phyloP scores from a whole-genome alignment of 2,329 filamentous ascomycete genomes.

The Sporothrix humicola region DNA sequence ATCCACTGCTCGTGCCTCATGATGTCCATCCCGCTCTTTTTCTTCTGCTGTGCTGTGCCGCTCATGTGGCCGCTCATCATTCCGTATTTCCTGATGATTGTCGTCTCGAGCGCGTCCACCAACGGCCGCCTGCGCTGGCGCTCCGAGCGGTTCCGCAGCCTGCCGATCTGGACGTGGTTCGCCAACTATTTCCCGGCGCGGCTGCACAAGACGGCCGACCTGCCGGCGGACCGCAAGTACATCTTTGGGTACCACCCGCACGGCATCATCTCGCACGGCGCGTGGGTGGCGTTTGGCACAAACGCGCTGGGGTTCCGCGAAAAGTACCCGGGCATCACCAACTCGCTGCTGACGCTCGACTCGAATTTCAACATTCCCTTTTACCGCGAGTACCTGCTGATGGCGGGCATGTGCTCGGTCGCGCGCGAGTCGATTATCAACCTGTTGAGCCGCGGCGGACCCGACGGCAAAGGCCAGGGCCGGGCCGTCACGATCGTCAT shows the following conservation, averaged over 20 bases:
- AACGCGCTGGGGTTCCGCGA: conserved; percentile 86
- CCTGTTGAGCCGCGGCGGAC: conserved; percentile 77
- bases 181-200: conserved; percentile 90
- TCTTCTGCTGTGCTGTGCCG: conserved; percentile 88
- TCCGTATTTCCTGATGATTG: conserved; percentile 81
- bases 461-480: conserved; percentile 82
- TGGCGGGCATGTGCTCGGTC: conserved; percentile 85
- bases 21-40: conserved; percentile 78
- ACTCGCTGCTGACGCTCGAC: conserved; percentile 91
- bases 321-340: conserved; percentile 93
- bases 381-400: conserved; percentile 91
- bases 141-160: conserved; percentile 73
- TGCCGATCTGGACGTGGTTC: conserved; percentile 84
- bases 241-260: conserved; percentile 98
- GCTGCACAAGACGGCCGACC: conserved; percentile 80
- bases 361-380: conserved; percentile 93
- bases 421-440: conserved; percentile 93
- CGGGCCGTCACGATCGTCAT: conserved; percentile 96
- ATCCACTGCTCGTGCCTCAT: conserved; percentile 74
- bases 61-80: conserved; percentile 82
- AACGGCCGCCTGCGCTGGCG: conserved; percentile 77
- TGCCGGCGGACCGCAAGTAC: conserved; percentile 85
- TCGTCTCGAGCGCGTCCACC: conserved; percentile 77
- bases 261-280: conserved; percentile 93
- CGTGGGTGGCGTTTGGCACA: conserved; percentile 88